Evolutionary conservation across 305 asterid genomes (phyloP).

Genomic region (Fraxinus albicans): DNA sequence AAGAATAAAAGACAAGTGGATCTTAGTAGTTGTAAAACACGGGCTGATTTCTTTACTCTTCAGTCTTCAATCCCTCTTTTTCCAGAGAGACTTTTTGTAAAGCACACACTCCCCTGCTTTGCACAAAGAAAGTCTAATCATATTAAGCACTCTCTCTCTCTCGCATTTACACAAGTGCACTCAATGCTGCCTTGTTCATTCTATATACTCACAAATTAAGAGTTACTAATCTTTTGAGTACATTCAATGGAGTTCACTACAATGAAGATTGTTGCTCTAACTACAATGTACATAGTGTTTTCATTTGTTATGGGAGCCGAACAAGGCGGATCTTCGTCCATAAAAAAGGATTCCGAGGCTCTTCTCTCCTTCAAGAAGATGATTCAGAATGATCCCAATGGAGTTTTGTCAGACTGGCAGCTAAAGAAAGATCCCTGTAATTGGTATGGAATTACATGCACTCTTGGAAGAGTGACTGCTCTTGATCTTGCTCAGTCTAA

Average conservation of each 20-base stretch:
- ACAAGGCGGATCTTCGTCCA: constrained; percentile 26
- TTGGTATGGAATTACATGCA: constrained; percentile 72
- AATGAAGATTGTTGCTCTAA: constrained; percentile 23
- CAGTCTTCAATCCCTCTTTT: no score
- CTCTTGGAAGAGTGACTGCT: constrained; percentile 50
- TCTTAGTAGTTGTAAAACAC: no score
- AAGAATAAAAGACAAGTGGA: no score
- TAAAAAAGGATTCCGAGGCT: constrained; percentile 57
- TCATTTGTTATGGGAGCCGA: constrained; percentile 19
- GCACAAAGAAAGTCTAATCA: no score
- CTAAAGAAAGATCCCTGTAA: constrained; percentile 54
- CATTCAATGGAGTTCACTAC: constrained; percentile 29
- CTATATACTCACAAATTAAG: background rate
- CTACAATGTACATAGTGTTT: constrained; percentile 13
- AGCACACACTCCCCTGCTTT: no score
- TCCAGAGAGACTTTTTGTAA: no score
- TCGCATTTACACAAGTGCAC: constrained; percentile 8
- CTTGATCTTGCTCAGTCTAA: constrained; percentile 71
- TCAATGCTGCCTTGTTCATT: background rate
- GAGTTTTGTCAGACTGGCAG: constrained; percentile 63
- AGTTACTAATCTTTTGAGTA: background rate
- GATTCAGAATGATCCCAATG: constrained; percentile 60
- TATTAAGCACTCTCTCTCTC: no score
- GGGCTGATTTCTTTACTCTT: no score
- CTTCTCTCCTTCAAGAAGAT: constrained; percentile 72